phyloP scores from a whole-genome alignment of 78 protist species.

The Dictyostelium brefeldianum region DNA sequence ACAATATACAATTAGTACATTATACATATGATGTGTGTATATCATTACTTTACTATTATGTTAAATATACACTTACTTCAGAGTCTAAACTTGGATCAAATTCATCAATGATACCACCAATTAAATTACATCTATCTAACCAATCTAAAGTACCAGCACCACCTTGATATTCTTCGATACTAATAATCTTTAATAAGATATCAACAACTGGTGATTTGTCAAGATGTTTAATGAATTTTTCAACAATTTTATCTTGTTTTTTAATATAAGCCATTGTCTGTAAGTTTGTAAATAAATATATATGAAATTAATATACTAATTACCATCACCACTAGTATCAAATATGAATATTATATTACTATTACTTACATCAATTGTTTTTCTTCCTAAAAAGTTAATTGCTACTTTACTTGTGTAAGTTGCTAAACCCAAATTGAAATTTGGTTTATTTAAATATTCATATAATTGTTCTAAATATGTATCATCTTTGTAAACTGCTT shows the following conservation, averaged over 20 bases:
- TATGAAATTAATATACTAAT: too few relatives aligned
- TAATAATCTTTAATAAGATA: slow-evolving; percentile 71
- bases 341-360: too few relatives aligned
- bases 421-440: slow-evolving; percentile 56
- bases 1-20: too few relatives aligned
- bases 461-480: slow-evolving; percentile 52
- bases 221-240: slow-evolving; percentile 74
- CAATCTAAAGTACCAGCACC: slow-evolving; percentile 84
- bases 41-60: background rate
- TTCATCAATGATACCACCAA: slow-evolving; percentile 67
- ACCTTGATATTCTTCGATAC: slow-evolving; percentile 79
- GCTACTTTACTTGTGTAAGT: slow-evolving; percentile 72
- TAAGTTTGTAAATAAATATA: background rate
- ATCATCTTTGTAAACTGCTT: slow-evolving; percentile 80
- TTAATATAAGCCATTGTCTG: slow-evolving; percentile 82
- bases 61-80: slow-evolving; percentile 31
- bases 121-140: slow-evolving; percentile 68
- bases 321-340: background rate
- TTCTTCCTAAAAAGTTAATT: slow-evolving; percentile 75
- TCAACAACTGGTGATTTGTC: slow-evolving; percentile 84
- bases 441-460: slow-evolving; percentile 52
- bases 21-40: too few relatives aligned
- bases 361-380: slow-evolving; percentile 62
- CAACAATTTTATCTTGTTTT: slow-evolving; percentile 67
- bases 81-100: slow-evolving; percentile 74